Evolutionary conservation across 805 yeast genomes (phyloP), one percentile per base, ranked within the genome.

Genomic region (Candida awuae): DNA sequence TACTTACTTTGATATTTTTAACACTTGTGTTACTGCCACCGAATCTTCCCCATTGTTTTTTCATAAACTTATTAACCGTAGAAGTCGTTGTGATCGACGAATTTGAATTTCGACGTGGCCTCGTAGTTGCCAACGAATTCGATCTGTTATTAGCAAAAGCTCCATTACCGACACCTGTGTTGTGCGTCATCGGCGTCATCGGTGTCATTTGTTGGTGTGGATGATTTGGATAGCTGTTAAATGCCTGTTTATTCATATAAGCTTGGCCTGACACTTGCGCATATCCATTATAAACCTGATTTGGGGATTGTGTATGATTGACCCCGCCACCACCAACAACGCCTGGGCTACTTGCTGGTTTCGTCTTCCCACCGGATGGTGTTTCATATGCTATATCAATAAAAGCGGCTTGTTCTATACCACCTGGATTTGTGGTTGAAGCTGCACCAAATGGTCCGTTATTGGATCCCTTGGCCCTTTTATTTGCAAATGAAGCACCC

Each of bases 321-420:
- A n/a, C n/a, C n/a, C n/a, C n/a, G n/a, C n/a, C n/a, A n/a, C n/a
- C n/a, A n/a, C n/a, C 9, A 10, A 13, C 13, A 23, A n/a, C n/a
- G n/a, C n/a, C n/a, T n/a, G n/a, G n/a, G n/a, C n/a, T n/a, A n/a
- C n/a, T n/a, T n/a, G n/a, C 45, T 14, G 36, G 54, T 30, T 38
- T 51, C 20, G 32, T 53, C 44, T 22, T 38, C 37, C 12, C 44
- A 8, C 40, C 42, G 7, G 61, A 40, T 4, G 71, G 71, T 0
- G 53, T 53, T 45, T 72, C 76, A 13, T 66, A 47, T 13, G 64
- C 44, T 12, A 72, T 56, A 43, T 71, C 75, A 22, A 73, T 70
- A 43, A 51, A 58, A 0, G 73, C 76, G 9, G 65, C 51, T 19
- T 65, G 66, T 34, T 57, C 62, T 21, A 70, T 44, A 14, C 66